phyloP scores from a whole-genome alignment of 1,284 basidiomycete species.

The Cutaneotrichosporon daszewskae region DNA sequence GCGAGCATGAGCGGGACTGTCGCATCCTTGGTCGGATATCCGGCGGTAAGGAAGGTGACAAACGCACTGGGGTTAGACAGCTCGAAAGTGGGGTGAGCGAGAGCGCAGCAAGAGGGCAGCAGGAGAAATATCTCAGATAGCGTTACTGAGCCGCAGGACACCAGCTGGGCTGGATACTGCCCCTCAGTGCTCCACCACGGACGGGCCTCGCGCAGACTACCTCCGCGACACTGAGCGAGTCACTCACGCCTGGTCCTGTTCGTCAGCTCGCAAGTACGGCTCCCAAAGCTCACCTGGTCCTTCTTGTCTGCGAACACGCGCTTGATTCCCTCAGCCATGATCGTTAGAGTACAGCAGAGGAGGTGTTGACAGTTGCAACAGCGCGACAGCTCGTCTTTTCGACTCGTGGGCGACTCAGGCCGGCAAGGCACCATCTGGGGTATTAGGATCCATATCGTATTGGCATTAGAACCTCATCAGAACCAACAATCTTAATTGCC shows the following conservation, averaged over 20 bases:
- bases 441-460: too few species aligned
- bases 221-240: too few species aligned
- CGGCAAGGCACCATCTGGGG: too few species aligned
- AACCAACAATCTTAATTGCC: too few species aligned
- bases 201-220: too few species aligned
- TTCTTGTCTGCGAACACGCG: slow-evolving; percentile 68
- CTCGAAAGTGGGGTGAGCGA: not conserved
- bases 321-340: slow-evolving; percentile 67
- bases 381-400: too few species aligned
- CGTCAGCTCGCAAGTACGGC: not conserved
- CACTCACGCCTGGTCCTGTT: slow-evolving; percentile 38
- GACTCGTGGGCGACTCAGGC: too few species aligned
- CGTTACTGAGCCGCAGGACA: too few species aligned
- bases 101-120: too few species aligned
- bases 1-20: slow-evolving; percentile 85
- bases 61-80: slow-evolving; percentile 58
- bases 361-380: not conserved
- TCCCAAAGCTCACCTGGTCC: slow-evolving; percentile 52
- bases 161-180: too few species aligned
- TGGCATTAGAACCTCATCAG: not conserved
- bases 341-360: slow-evolving; percentile 4
- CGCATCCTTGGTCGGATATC: slow-evolving; percentile 69
- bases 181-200: too few species aligned
- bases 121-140: too few species aligned
- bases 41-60: slow-evolving; percentile 86